Conservation (phyloP, 2,329 filamentous ascomycete species). For the Blastomyces silverae region DNA sequence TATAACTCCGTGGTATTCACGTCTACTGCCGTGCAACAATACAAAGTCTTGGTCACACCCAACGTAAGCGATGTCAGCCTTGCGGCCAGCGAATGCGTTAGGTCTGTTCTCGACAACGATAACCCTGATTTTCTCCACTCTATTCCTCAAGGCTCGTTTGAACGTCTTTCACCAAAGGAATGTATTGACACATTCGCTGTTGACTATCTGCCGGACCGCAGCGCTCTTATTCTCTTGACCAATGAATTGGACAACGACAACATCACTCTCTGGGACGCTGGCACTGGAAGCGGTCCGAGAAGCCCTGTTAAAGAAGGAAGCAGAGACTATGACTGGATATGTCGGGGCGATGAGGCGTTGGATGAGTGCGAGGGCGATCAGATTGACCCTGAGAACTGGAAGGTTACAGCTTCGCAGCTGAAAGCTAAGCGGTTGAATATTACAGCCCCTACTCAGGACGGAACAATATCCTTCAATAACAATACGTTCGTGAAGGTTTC, state of each 20-base stretch:
- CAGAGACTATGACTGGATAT: constrained; percentile 2
- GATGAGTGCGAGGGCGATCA: background rate
- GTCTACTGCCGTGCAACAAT: constrained; percentile 9
- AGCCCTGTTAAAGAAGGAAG: background rate
- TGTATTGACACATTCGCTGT: constrained; percentile 8
- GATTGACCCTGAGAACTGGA: constrained; percentile 10
- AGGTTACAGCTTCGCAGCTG: background rate
- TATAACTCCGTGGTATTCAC: constrained; percentile 24
- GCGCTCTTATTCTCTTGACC: constrained; percentile 2
- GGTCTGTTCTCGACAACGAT: background rate
- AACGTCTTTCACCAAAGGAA: constrained; percentile 3
- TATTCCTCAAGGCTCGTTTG: constrained; percentile 1
- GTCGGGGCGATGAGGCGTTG: background rate
- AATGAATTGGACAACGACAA: constrained; percentile 2
- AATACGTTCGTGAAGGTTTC: background rate
- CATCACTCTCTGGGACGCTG: background rate
- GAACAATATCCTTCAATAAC: background rate
- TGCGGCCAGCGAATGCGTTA: background rate
- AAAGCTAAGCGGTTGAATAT: background rate
- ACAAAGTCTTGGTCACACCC: constrained; percentile 8
- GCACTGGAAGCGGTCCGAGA: background rate
- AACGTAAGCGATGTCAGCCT: background rate
- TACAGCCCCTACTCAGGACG: background rate
- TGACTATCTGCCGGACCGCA: background rate
- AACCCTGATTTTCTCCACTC: background rate